Base-by-base conservation (phyloP, 225 moss, liverwort and hornwort species). In the Thuidium tamariscinum region DNA sequence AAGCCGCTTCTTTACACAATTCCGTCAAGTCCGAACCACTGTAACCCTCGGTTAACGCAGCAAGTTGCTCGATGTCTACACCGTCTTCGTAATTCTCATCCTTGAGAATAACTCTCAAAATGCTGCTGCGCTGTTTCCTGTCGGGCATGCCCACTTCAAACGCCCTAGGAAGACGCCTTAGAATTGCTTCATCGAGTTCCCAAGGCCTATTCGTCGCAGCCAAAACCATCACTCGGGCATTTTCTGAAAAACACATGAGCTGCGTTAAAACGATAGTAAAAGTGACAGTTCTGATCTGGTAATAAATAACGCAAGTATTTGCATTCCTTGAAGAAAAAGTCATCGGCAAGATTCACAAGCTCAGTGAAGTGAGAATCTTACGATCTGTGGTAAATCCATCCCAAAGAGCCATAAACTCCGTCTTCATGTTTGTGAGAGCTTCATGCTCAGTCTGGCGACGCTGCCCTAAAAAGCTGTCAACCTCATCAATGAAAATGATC, bases 371-470 rank as follows among this genome's bases (percentile, higher is more conserved):
- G 36, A 71, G 64, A 84, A 64, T 81, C 83, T 95, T 95, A 92
- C 95, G 95, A 87, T 93, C 94, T 41, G 97, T 94, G 86, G 95
- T 88, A 83, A 97, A 90, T 71, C 97, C 97, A 90, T 97, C 97
- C 97, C 97, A 97, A 82, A 95, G 97, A 48, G 97, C 95, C 97
- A 97, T 97, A 32, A 97, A 97, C 83, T 97, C 97, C 75, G 95
- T 97, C 92, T 97, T 97, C 78, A 97, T 97, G 83, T 95, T 97
- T 52, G 95, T 95, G 90, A 97, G 95, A 32, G 95, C 97, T 85
- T 97, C 97, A 74, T 97, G 97, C 89, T 97, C 97, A 48, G 95
- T 93, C 61, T 95, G 95, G 86, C 97, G 93, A 80, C 97, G 91
- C 87, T 97, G 97, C 63, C 97, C 97, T 64, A 97, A 88, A 95